These are phyloP conservation scores for Epicoccum nigrum DNA, from an alignment of 2,329 filamentous ascomycete genomes.

Conservation along the genomic window DNA sequence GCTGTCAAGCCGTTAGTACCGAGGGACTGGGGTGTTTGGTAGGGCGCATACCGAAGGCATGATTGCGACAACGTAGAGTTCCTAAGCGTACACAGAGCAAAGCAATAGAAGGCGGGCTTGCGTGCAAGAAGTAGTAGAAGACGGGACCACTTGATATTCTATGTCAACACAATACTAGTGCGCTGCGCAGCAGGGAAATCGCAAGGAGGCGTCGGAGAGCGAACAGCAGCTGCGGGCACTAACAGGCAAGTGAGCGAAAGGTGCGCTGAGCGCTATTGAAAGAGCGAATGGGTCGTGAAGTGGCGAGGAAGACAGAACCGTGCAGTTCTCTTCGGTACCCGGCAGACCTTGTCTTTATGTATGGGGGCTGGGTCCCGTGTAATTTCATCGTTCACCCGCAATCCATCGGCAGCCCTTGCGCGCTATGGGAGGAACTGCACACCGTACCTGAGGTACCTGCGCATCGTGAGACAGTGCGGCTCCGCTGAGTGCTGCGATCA, in stretches of 20 bases:
- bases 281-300: constrained; percentile 1
- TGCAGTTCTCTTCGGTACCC: background rate
- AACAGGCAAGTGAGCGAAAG: constrained; percentile 10
- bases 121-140: constrained; percentile 2
- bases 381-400: constrained; percentile 15
- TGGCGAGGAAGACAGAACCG: background rate
- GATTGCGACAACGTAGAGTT: constrained; percentile 7
- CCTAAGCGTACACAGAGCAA: constrained; percentile 12
- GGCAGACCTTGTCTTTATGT: constrained; percentile 9
- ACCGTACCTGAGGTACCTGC: constrained; percentile 1
- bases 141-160: constrained; percentile 10
- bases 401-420: constrained; percentile 9
- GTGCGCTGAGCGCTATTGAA: constrained; percentile 11
- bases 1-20: constrained; percentile 27
- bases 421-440: background rate
- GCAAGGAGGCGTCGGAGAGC: constrained; percentile 7
- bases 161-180: constrained; percentile 13
- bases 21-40: constrained; percentile 9
- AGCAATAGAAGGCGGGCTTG: constrained; percentile 4
- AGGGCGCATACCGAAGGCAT: constrained; percentile 19
- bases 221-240: constrained; percentile 7
- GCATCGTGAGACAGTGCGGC: constrained; percentile 7
- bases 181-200: constrained; percentile 10
- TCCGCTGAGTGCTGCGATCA: background rate
- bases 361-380: constrained; percentile 4